Conservation (phyloP, 805 yeast species). For the Saccharomycopsis sp. region DNA sequence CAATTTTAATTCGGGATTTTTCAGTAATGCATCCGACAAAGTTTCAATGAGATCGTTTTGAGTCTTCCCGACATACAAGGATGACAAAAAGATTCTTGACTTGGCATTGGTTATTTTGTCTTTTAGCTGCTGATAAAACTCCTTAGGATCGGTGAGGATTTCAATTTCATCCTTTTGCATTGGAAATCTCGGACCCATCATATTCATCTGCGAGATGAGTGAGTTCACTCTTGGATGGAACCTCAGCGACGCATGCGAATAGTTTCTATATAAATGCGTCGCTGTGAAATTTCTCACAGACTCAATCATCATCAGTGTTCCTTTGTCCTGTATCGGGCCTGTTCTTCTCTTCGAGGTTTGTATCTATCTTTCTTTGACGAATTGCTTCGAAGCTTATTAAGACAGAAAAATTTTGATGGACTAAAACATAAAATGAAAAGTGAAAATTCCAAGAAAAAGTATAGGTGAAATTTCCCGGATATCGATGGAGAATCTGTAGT, state of each 20-base stretch:
- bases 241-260: conserved; percentile 21
- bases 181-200: conserved; percentile 62
- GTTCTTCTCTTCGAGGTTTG: background rate
- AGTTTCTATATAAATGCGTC: background rate
- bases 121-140: conserved; percentile 65
- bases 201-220: conserved; percentile 48
- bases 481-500: background rate
- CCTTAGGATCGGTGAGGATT: conserved; percentile 57
- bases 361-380: background rate
- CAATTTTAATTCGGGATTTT: conserved; percentile 58
- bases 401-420: background rate
- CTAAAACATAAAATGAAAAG: too few relatives aligned
- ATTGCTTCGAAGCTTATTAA: background rate
- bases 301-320: background rate
- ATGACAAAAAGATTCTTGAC: conserved; percentile 67
- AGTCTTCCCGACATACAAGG: conserved; percentile 77
- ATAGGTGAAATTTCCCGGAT: background rate
- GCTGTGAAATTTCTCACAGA: background rate
- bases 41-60: conserved; percentile 70
- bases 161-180: conserved; percentile 49
- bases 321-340: background rate
- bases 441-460: background rate
- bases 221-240: conserved; percentile 41
- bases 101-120: conserved; percentile 56
- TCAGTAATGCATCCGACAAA: conserved; percentile 50